These are phyloP conservation scores for Beta vulgaris DNA, from an alignment of 148 eudicot genomes.

Conservation along the genomic window DNA sequence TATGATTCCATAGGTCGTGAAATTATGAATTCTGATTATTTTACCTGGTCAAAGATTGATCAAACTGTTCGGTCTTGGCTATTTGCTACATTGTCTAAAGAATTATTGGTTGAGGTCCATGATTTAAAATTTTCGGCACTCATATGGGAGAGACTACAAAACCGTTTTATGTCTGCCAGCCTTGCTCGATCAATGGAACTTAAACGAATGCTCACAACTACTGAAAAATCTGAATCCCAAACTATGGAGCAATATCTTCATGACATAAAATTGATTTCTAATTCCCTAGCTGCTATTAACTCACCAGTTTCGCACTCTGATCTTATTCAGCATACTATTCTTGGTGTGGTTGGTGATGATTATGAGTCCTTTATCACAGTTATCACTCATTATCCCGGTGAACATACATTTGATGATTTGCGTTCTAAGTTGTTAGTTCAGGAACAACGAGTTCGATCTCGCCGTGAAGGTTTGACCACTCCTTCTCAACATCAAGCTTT, in stretches of 20 bases:
- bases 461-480: not conserved
- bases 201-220: not conserved
- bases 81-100: too few relatives aligned
- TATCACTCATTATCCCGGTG: not conserved
- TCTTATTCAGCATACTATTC: too few relatives aligned
- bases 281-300: conserved; percentile 1
- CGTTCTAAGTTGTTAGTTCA: not conserved
- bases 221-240: not conserved
- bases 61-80: conserved; percentile 5
- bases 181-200: not conserved
- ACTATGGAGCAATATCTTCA: not conserved
- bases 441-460: not conserved
- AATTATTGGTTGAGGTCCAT: not conserved
- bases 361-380: too few relatives aligned
- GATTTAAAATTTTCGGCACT: not conserved
- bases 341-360: too few relatives aligned
- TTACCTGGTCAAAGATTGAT: too few relatives aligned
- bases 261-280: not conserved
- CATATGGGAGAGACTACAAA: not conserved
- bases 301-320: too few relatives aligned
- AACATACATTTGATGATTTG: not conserved
- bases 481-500: not conserved
- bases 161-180: conserved; percentile 12
- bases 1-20: not conserved
- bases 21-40: not conserved